Base-by-base conservation (phyloP, 805 yeast genomes). In the Yarrowia yakushimensis region DNA sequence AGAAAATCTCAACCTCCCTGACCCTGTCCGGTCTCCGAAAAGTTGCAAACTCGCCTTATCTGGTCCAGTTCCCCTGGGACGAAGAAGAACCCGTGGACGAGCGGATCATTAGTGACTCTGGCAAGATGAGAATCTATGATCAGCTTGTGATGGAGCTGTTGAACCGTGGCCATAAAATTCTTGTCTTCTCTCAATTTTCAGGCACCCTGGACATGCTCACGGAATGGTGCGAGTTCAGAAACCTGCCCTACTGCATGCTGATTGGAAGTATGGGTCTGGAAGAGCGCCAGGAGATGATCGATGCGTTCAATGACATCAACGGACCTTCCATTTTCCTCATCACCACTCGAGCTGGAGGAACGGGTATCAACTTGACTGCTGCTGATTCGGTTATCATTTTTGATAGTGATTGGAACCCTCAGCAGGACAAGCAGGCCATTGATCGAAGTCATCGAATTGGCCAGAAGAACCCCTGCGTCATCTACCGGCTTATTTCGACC, bases 351-450 rank as follows among this genome's bases (percentile, higher is more conserved):
- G 93, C 98, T 0, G 99, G 97, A 10, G 98, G 98, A 0, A 79
- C 93, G 31, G 99, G 99, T 5, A 83, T 93, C 43, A 93, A 93
- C 70, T 77, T 93, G 62, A 82, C 86, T 0, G 84, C 87, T 0
- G 97, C 98, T 0, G 97, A 94, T 66, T 86, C 96, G 1, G 98
- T 94, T 1, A 82, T 93, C 3, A 69, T 93, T 11, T 91, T 90
- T 70, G 99, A 93, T 70, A 87, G 90, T 63, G 99, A 93, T 71
- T 93, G 97, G 97, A 93, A 93, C 69, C 99, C 98, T 0, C 97
- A 93, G 70, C 96, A 90, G 65, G 98, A 93, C 74, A 76, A 91
- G 57, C 99, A 93, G 72, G 98, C 98, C 0, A 93, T 93, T 84
- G 98, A 92, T 69, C 79, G 99, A 62, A 96, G 88, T 12, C 98